Evolutionary conservation across 2,329 filamentous ascomycete species (phyloP).

Genomic region (Orbilia quercus): DNA sequence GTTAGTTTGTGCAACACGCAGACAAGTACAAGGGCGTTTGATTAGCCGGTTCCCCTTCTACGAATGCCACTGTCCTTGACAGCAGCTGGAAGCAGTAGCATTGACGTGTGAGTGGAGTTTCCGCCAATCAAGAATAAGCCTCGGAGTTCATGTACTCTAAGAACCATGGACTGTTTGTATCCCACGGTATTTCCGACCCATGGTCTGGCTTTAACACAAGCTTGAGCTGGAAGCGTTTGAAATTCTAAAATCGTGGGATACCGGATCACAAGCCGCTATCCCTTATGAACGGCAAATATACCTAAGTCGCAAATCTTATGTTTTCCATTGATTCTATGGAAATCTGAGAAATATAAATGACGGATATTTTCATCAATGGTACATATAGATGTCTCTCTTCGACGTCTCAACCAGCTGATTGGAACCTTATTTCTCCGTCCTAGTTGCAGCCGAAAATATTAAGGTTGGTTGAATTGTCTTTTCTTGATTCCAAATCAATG

Average conservation of each 20-base stretch:
- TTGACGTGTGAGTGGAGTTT: neutral
- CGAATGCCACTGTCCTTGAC: neutral
- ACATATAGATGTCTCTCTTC: neutral
- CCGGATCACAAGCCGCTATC: neutral
- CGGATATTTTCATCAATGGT: neutral
- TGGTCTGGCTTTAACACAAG: no score
- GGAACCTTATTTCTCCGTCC: no score
- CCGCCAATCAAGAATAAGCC: neutral
- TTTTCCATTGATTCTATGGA: neutral
- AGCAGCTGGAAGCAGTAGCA: no score
- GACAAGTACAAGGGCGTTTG: neutral
- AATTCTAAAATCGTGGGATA: neutral
- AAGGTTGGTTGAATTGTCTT: no score
- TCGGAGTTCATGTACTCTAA: no score
- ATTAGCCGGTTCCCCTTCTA: neutral
- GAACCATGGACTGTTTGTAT: no score
- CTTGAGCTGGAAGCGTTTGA: neutral
- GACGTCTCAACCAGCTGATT: no score
- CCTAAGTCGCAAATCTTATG: neutral
- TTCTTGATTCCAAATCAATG: neutral
- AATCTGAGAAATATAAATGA: neutral
- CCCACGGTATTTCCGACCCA: no score
- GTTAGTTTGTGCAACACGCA: neutral
- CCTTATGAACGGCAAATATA: neutral
- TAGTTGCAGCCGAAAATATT: no score